phyloP scores from a whole-genome alignment of 306 rosid genomes.

The Vicia faba region DNA sequence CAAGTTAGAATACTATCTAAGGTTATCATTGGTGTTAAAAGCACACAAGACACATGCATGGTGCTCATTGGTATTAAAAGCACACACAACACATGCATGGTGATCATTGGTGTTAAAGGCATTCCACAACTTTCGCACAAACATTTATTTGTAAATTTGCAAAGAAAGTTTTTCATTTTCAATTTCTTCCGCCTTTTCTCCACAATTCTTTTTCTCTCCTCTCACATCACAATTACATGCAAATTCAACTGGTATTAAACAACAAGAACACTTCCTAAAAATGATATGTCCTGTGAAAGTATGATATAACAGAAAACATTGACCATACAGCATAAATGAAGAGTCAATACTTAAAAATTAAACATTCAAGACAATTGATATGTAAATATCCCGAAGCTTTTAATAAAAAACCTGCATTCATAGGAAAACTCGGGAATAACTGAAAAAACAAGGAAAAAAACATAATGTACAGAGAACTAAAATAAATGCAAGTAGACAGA shows the following conservation, averaged over 20 bases:
- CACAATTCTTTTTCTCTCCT: neutral
- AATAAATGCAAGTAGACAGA: slow-evolving; percentile 31
- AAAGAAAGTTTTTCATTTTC: neutral
- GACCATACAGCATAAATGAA: neutral
- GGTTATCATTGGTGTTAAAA: neutral
- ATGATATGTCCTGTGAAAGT: neutral
- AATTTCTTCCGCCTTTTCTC: neutral
- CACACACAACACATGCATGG: neutral
- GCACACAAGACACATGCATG: neutral
- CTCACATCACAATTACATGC: neutral
- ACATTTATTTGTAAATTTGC: neutral
- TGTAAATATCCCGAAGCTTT: neutral
- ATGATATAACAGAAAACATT: neutral
- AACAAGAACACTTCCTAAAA: neutral
- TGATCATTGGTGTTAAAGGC: neutral
- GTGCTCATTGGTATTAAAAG: neutral
- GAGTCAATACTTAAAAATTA: neutral
- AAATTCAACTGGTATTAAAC: neutral
- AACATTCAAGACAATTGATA: slow-evolving; percentile 1
- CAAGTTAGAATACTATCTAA: neutral
- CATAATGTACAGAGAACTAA: slow-evolving; percentile 4
- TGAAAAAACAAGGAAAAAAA: slow-evolving; percentile 9
- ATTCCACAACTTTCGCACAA: neutral
- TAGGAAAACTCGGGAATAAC: neutral
- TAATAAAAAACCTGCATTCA: neutral